Percentiles rank a stretch among this genome's conserved stretches.
These are phyloP conservation scores for Hortiboletus campestris DNA, from an alignment of 768 basidiomycete species.

Conservation along the genomic window DNA sequence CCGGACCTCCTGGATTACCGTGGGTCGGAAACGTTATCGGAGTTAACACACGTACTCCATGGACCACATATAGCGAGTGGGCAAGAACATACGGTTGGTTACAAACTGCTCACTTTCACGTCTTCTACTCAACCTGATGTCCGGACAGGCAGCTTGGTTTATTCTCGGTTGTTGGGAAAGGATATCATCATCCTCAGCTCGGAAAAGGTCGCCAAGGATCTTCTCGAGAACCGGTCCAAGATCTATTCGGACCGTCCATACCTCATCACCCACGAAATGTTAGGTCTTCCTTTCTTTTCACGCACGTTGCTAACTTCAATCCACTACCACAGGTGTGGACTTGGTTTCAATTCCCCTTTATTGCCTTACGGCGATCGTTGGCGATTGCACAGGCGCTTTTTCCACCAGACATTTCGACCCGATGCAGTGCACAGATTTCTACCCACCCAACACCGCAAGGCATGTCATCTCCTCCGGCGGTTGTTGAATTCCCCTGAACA, in stretches of 20 bases:
- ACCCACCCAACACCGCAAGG: not conserved
- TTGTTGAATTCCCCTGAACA: not conserved
- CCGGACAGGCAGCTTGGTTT: not conserved
- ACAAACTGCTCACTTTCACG: not conserved
- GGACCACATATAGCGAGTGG: constrained; percentile 11
- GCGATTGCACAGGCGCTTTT: constrained; percentile 13
- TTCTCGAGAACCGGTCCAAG: constrained; percentile 2
- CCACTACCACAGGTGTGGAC: not conserved
- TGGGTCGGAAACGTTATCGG: constrained; percentile 7
- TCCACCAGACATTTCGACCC: constrained; percentile 9
- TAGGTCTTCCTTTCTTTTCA: not conserved
- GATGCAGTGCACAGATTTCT: not conserved
- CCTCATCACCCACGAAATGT: not conserved
- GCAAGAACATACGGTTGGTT: constrained; percentile 5
- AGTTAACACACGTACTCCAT: not conserved
- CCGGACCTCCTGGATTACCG: constrained; percentile 7
- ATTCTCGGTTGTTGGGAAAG: not conserved
- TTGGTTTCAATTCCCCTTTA: not conserved
- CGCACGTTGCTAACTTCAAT: not conserved
- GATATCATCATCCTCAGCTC: constrained; percentile 14
- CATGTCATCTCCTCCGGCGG: not conserved
- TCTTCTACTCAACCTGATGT: not conserved
- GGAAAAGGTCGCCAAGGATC: constrained; percentile 1
- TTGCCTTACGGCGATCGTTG: constrained; percentile 7
- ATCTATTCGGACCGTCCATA: constrained; percentile 11